These are phyloP conservation scores for Colletotrichum shisoi DNA, from an alignment of 2,329 filamentous ascomycete genomes.

Conservation along the genomic window DNA sequence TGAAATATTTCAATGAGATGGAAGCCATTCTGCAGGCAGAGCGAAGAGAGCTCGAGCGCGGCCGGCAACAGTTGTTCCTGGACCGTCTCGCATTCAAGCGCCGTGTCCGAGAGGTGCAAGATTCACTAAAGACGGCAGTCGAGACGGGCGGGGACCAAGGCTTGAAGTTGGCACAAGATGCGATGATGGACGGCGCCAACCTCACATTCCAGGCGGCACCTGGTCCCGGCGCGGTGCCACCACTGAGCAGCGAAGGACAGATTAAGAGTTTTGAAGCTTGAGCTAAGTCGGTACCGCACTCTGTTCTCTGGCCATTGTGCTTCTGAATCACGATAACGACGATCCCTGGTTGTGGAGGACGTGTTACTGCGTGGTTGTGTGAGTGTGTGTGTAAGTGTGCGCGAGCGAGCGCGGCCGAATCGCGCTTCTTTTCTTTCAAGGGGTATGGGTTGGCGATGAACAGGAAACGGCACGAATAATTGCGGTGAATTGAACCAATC, in stretches of 20 bases:
- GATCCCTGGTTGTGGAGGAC: neutral
- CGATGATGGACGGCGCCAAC: conserved; percentile 58
- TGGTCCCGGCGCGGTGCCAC: conserved; percentile 57
- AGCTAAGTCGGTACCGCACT: conserved; percentile 9
- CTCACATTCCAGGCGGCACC: conserved; percentile 62
- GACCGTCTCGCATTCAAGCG: conserved; percentile 91
- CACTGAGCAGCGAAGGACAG: conserved; percentile 62
- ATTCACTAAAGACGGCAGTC: conserved; percentile 68
- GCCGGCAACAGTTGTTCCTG: conserved; percentile 90
- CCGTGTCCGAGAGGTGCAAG: conserved; percentile 83
- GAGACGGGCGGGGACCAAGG: conserved; percentile 60
- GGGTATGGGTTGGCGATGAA: conserved; percentile 30
- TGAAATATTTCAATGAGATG: conserved; percentile 96
- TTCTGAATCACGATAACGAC: neutral
- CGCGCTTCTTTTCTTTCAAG: conserved; percentile 8
- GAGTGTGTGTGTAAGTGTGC: neutral
- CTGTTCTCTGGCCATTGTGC: neutral
- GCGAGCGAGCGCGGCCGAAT: neutral
- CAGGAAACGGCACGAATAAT: conserved; percentile 35
- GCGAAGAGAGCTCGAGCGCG: conserved; percentile 88
- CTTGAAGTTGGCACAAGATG: conserved; percentile 57
- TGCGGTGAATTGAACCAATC: conserved; percentile 29
- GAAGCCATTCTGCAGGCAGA: conserved; percentile 91
- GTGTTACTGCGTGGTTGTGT: conserved; percentile 1
- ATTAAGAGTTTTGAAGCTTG: conserved; percentile 67